A percentile compares a stretch with the other conserved stretches of the same genome.
These are phyloP conservation scores for Alternaria sp. DNA, from an alignment of 2,329 filamentous ascomycete genomes.

Conservation along the genomic window DNA sequence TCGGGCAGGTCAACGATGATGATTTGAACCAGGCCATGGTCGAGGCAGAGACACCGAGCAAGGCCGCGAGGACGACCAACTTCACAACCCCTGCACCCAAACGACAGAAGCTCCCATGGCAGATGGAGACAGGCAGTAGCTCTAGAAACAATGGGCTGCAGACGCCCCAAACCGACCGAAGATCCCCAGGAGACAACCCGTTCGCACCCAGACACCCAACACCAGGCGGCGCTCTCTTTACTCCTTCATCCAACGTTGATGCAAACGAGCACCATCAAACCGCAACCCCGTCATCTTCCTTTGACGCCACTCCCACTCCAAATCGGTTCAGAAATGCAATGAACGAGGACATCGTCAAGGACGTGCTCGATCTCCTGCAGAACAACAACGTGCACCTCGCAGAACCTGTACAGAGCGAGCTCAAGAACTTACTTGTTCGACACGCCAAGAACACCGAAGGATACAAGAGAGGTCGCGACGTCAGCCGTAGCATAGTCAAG, in stretches of 20 bases:
- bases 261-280: slow-evolving; percentile 13
- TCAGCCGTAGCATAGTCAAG: slow-evolving; percentile 67
- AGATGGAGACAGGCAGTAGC: slow-evolving; percentile 27
- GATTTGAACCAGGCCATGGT: slow-evolving; percentile 38
- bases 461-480: slow-evolving; percentile 69
- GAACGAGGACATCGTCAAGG: slow-evolving; percentile 30
- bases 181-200: slow-evolving; percentile 8
- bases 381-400: slow-evolving; percentile 50
- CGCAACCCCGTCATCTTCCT: slow-evolving; percentile 26
- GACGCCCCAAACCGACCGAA: slow-evolving; percentile 36
- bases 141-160: slow-evolving; percentile 24
- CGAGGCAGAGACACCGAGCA: slow-evolving; percentile 50
- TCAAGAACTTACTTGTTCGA: slow-evolving; percentile 42
- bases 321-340: slow-evolving; percentile 34
- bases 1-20: slow-evolving; percentile 38
- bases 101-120: slow-evolving; percentile 50
- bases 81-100: slow-evolving; percentile 45
- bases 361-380: slow-evolving; percentile 60
- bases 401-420: slow-evolving; percentile 16
- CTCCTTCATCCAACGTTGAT: slow-evolving; percentile 25
- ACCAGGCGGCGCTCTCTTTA: slow-evolving; percentile 16
- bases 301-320: slow-evolving; percentile 44
- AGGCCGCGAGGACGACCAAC: slow-evolving; percentile 46
- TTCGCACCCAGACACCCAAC: slow-evolving; percentile 17
- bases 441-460: slow-evolving; percentile 67